Evolutionary conservation across 1,139 yeast genomes (phyloP).

Genomic region (Diutina ranongensis): DNA sequence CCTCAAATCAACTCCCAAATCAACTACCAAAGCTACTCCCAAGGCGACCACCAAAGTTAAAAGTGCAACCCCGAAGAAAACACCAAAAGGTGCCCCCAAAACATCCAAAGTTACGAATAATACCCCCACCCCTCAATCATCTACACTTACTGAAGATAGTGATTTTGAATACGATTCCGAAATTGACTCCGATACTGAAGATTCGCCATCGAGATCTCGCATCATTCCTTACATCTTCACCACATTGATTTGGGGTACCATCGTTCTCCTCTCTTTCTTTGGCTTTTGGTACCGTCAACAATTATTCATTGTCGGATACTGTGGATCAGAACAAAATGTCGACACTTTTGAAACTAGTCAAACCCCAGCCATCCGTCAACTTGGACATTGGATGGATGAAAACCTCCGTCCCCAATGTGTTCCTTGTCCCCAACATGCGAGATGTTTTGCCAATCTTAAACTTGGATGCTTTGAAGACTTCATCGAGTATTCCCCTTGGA

Average conservation of each 20-base stretch:
- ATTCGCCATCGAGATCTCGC: neutral
- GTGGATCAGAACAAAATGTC: slow-evolving; percentile 45
- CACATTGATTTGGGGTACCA: slow-evolving; percentile 19
- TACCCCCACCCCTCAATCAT: neutral
- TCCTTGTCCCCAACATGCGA: slow-evolving; percentile 74
- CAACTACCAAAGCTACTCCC: neutral
- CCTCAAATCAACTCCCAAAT: neutral
- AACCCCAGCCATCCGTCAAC: slow-evolving; percentile 11
- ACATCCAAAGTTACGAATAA: neutral
- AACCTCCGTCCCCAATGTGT: slow-evolving; percentile 51
- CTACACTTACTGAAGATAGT: neutral
- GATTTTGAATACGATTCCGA: neutral
- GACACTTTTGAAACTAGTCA: slow-evolving; percentile 21
- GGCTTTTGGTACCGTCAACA: slow-evolving; percentile 57
- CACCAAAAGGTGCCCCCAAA: no score
- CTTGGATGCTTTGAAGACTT: slow-evolving; percentile 65
- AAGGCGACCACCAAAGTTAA: neutral
- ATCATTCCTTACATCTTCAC: slow-evolving; percentile 8
- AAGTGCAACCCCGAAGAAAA: neutral
- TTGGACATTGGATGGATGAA: slow-evolving; percentile 24
- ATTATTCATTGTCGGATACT: slow-evolving; percentile 47
- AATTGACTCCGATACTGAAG: neutral
- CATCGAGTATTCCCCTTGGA: slow-evolving; percentile 43
- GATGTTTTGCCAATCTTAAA: slow-evolving; percentile 50
- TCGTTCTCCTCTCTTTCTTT: slow-evolving; percentile 20